A percentile compares a stretch with the other conserved stretches of the same genome.
These are phyloP conservation scores for Clarireedia hainanense DNA, from an alignment of 2,329 filamentous ascomycete species.

Conservation along the genomic window DNA sequence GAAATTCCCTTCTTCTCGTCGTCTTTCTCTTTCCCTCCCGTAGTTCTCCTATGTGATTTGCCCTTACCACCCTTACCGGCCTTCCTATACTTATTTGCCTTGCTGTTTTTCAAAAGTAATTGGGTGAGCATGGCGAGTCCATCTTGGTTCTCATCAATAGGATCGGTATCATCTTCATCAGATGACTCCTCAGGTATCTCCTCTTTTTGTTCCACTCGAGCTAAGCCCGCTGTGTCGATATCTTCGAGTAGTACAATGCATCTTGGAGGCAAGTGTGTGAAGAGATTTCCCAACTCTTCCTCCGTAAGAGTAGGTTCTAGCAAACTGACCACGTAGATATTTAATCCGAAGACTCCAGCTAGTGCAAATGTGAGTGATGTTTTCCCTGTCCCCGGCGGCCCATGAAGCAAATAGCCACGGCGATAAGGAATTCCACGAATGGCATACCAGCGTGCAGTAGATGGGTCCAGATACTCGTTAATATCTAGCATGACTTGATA, in stretches of 20 bases:
- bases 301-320: conserved; percentile 54
- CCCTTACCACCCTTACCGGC: conserved; percentile 30
- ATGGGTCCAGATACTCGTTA: conserved; percentile 68
- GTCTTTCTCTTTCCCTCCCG: conserved; percentile 6
- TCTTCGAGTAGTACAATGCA: conserved; percentile 64
- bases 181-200: conserved; percentile 4
- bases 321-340: conserved; percentile 57
- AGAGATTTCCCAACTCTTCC: conserved; percentile 50
- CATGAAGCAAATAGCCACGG: conserved; percentile 70
- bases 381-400: conserved; percentile 68
- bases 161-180: neutral
- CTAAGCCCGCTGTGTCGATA: conserved; percentile 58
- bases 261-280: conserved; percentile 50
- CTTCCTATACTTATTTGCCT: conserved; percentile 38
- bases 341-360: conserved; percentile 56
- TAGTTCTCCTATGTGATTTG: conserved; percentile 21
- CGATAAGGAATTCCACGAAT: conserved; percentile 68
- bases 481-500: conserved; percentile 60
- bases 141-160: neutral
- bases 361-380: conserved; percentile 59
- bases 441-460: conserved; percentile 65
- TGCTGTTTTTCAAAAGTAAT: conserved; percentile 31
- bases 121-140: neutral
- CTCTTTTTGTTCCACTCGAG: conserved; percentile 31
- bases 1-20: conserved; percentile 46